Conservation (phyloP, 441 rosid genomes). For the Pelargonium australe region DNA sequence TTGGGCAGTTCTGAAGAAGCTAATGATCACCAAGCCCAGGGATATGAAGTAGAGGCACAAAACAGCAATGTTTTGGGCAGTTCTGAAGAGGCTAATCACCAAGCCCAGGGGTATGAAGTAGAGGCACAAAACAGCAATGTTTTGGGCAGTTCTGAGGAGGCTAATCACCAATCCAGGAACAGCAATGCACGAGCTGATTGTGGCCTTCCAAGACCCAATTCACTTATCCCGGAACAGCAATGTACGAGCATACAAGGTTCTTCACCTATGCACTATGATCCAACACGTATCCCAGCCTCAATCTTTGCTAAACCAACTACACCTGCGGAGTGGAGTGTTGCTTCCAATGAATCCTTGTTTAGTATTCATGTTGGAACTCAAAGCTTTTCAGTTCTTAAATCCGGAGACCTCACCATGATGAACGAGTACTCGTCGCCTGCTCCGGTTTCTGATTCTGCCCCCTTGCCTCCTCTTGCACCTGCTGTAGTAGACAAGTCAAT, state of each 20-base stretch:
- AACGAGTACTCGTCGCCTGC: slow-evolving; percentile 29
- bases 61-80: neutral
- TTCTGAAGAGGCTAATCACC: slow-evolving; percentile 14
- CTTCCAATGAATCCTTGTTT: slow-evolving; percentile 84
- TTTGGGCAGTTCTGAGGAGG: slow-evolving; percentile 13
- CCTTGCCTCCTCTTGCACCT: slow-evolving; percentile 22
- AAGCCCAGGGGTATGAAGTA: neutral
- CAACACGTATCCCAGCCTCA: slow-evolving; percentile 59
- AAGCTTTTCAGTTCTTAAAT: slow-evolving; percentile 47
- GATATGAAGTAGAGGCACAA: slow-evolving; percentile 13
- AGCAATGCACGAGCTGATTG: too few relatives aligned
- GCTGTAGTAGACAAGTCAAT: neutral
- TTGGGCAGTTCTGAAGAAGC: slow-evolving; percentile 10
- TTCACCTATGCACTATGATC: slow-evolving; percentile 28
- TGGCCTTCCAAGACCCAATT: too few relatives aligned
- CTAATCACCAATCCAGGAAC: neutral
- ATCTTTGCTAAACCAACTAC: slow-evolving; percentile 42
- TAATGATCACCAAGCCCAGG: neutral
- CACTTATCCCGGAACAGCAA: too few relatives aligned
- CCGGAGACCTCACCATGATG: slow-evolving; percentile 46
- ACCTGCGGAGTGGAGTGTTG: slow-evolving; percentile 64
- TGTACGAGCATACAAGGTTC: too few relatives aligned
- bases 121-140: slow-evolving; percentile 6
- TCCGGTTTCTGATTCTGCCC: slow-evolving; percentile 17
- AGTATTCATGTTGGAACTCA: slow-evolving; percentile 57